These are phyloP conservation scores for Suillus spraguei DNA, from an alignment of 768 basidiomycete species.

Conservation along the genomic window DNA sequence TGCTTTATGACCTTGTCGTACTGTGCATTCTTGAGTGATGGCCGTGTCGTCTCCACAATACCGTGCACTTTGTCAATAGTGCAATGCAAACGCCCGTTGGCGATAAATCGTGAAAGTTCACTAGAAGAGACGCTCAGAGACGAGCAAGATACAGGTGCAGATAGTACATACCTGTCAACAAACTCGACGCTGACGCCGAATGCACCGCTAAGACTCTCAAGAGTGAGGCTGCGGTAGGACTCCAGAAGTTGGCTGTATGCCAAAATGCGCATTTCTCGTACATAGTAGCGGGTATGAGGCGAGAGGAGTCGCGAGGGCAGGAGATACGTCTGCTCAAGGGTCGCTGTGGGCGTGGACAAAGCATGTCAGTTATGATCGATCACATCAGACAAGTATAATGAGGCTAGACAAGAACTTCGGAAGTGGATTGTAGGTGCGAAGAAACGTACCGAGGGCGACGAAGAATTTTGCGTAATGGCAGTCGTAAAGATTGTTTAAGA, in stretches of 20 bases:
- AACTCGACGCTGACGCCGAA: constrained; percentile 91
- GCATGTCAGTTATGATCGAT: constrained; percentile 9
- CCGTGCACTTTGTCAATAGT: constrained; percentile 96
- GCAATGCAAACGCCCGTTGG: constrained; percentile 80
- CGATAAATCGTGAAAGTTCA: constrained; percentile 92
- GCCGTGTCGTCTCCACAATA: constrained; percentile 88
- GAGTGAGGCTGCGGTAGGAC: constrained; percentile 84
- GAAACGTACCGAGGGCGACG: constrained; percentile 69
- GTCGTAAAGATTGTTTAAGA: constrained; percentile 86
- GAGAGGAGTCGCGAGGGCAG: constrained; percentile 85
- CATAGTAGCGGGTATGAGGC: constrained; percentile 86
- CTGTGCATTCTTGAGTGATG: constrained; percentile 76
- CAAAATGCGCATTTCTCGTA: constrained; percentile 94
- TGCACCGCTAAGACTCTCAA: constrained; percentile 81
- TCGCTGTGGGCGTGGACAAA: constrained; percentile 49
- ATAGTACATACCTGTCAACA: constrained; percentile 71
- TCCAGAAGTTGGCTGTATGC: constrained; percentile 94
- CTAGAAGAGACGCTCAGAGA: constrained; percentile 39
- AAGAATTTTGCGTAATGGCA: constrained; percentile 97
- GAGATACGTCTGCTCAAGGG: constrained; percentile 85
- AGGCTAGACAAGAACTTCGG: constrained; percentile 7
- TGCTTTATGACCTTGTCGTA: constrained; percentile 94
- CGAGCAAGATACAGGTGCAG: background rate
- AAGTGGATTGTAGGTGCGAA: background rate
- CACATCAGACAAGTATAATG: constrained; percentile 13